These are phyloP conservation scores for Jamesozyma gamospora DNA, from an alignment of 805 yeast species.

Conservation along the genomic window DNA sequence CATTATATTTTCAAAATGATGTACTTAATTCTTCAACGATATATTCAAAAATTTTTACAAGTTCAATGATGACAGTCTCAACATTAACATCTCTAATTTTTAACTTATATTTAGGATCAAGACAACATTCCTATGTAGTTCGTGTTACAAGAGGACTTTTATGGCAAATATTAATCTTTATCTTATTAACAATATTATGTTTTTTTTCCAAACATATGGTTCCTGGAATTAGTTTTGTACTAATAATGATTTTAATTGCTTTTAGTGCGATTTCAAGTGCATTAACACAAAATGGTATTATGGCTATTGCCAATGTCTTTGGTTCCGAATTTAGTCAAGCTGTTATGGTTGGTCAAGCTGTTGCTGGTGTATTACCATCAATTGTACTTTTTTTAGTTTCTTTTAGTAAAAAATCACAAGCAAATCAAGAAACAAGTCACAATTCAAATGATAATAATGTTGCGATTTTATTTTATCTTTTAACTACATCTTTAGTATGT, in stretches of 20 bases:
- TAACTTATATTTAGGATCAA: conserved; percentile 53
- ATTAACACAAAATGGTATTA: conserved; percentile 77
- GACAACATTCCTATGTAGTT: conserved; percentile 45
- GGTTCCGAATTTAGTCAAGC: conserved; percentile 79
- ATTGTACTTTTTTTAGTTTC: conserved; percentile 40
- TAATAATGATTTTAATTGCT: conserved; percentile 54
- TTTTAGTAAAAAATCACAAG: conserved; percentile 19
- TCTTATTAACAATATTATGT: conserved; percentile 38
- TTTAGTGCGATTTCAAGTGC: conserved; percentile 68
- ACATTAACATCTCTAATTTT: conserved; percentile 55
- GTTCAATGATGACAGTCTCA: conserved; percentile 82
- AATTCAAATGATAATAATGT: conserved; percentile 8
- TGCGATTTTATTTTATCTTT: conserved; percentile 31
- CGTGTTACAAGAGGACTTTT: conserved; percentile 54
- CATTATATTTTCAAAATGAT: conserved; percentile 65
- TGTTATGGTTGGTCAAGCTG: conserved; percentile 88
- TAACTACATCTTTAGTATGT: conserved; percentile 25
- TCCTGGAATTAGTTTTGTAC: conserved; percentile 29
- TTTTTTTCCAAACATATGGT: conserved; percentile 11
- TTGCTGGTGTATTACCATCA: conserved; percentile 89
- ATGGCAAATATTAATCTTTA: conserved; percentile 48
- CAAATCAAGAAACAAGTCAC: conserved; percentile 6
- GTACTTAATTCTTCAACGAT: conserved; percentile 38
- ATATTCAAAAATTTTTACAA: conserved; percentile 52
- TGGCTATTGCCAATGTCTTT: conserved; percentile 73